Evolutionary conservation across 495 filamentous ascomycete genomes (phyloP), one percentile per base, ranked within the genome.

Genomic region (Haplographium delicatum): DNA sequence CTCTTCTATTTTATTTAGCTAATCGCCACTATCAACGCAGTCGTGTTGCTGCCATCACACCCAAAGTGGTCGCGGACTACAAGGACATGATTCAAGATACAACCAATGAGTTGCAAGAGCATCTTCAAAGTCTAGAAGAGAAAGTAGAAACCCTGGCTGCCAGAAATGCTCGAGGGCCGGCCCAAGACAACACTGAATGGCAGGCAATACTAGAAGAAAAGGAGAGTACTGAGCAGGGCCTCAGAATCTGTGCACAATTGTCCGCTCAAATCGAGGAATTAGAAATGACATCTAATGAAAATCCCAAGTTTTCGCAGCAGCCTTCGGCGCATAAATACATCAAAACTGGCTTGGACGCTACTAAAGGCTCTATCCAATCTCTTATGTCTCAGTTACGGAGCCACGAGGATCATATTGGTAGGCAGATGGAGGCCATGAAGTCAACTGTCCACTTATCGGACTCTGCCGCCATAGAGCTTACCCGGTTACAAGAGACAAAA

Each of bases 191-290:
- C n/a, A 54, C 31, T 3, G 65, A 70, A 51, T 49, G 64, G 26
- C 60, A 53, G 33, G 57, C 52, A 25, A 57, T 71, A 47, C 53
- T 63, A 54, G 67, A 71, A 25, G 70, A 74, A 55, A 66, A 62
- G 44, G 35, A 59, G 26, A 70, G 66, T 45, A 68, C 69, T 28
- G 54, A 72, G 56, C 63, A 72, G 48, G 72, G 68, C 53, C 68
- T 74, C 37, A 50, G 63, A 47, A 72, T 74, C 37, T 72, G 69
- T 58, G 50, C 61, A 23, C 51, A 66, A 39, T 46, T 72, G 26
- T 69, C 64, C 8, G 54, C 52, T 13, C 65, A 72, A 27, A 65
- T 72, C 48, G 57, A 62, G 40, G 59, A 67, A 51, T 53, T 66
- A 54, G 59, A 55, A 20, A 47, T 53, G 27, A 58, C 28, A 22